A percentile compares a stretch with the other conserved stretches of the same genome.
Evolutionary conservation across 495 filamentous ascomycete genomes (phyloP).

Genomic region (Aspergillus incahuasiensis): DNA sequence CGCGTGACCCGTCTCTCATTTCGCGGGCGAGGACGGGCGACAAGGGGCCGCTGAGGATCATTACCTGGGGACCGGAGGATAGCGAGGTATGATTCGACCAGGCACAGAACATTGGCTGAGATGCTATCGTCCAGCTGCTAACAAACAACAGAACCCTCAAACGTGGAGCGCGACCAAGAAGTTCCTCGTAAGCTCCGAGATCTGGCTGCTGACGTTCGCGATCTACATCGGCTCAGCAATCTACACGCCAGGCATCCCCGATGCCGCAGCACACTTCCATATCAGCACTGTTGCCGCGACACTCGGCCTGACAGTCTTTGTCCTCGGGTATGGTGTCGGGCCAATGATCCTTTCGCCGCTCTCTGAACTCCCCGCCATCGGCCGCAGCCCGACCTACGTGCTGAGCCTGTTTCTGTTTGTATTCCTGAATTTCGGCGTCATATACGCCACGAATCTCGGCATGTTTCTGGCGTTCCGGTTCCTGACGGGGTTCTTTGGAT

Average conservation of each 20-base stretch:
- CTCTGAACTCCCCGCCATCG: slow-evolving; percentile 46
- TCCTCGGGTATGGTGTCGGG: slow-evolving; percentile 33
- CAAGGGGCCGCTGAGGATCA: too few relatives aligned
- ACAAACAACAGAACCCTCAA: slow-evolving; percentile 15
- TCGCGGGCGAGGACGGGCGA: too few relatives aligned
- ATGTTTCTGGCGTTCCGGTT: slow-evolving; percentile 53
- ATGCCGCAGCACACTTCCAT: too few relatives aligned
- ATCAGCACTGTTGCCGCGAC: slow-evolving; percentile 28
- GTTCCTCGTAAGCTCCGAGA: slow-evolving; percentile 13
- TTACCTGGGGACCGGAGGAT: too few relatives aligned
- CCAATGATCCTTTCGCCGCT: slow-evolving; percentile 49
- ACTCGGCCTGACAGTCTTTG: slow-evolving; percentile 43
- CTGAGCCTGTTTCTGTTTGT: slow-evolving; percentile 46
- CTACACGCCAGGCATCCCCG: not conserved
- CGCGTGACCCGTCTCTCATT: too few relatives aligned
- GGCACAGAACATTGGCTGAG: too few relatives aligned
- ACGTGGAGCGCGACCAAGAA: slow-evolving; percentile 37
- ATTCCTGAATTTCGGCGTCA: slow-evolving; percentile 45
- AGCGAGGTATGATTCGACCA: too few relatives aligned
- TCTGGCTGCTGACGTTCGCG: slow-evolving; percentile 16
- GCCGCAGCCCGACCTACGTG: slow-evolving; percentile 47
- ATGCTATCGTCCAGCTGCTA: too few relatives aligned
- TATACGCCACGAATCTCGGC: slow-evolving; percentile 44
- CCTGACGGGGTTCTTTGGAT: slow-evolving; percentile 49
- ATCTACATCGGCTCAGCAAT: slow-evolving; percentile 23